Evolutionary conservation across 352 stramenopile genomes (phyloP), one percentile per base, ranked within the genome.

Genomic region (Aphanomyces astaci): DNA sequence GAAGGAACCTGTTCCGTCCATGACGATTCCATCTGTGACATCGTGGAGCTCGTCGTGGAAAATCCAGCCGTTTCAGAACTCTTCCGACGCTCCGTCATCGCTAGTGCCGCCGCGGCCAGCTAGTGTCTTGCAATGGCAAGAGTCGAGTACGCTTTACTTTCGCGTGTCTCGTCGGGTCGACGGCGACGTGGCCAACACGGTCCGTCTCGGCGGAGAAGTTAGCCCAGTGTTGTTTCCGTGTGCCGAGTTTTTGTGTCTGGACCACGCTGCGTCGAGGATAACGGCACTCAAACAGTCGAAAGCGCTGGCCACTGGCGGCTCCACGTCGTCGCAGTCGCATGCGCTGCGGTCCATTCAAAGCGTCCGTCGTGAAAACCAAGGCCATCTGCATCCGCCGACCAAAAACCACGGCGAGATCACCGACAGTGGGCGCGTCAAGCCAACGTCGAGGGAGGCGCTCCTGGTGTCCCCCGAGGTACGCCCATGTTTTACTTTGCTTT

Each of bases 321-420:
- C 51, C 72, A 33, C 40, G 39, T 7, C 36, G 15, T 43, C 36
- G 7, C 67, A 30, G 36, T 36, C 2, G 54, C 28, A 27, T 45
- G 56, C 28, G 74, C 81, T 94, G 7, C 84, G 86, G 11, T 90
- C 86, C 9, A 94, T 94, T 67, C 86, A 94, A 70, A 94, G 86
- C 68, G 86, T 94, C 25, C 76, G 86, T 40, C 80, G 86, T 51
- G 82, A 91, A 65, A 94, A 94, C 76, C 7, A 93, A 93, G 71
- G 81, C 85, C 70, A 28, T n/a, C n/a, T n/a, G n/a, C n/a, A n/a
- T n/a, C n/a, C n/a, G n/a, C n/a, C n/a, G 11, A 30, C 43, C 24
- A 67, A 68, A 27, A 48, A 72, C 28, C 54, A 49, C 15, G 54
- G 19, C 4, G 13, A 10, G 4, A 53, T 25, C 13, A 53, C 22